Conservation (phyloP, 2,329 filamentous ascomycete genomes). For the Aphanocladium album region DNA sequence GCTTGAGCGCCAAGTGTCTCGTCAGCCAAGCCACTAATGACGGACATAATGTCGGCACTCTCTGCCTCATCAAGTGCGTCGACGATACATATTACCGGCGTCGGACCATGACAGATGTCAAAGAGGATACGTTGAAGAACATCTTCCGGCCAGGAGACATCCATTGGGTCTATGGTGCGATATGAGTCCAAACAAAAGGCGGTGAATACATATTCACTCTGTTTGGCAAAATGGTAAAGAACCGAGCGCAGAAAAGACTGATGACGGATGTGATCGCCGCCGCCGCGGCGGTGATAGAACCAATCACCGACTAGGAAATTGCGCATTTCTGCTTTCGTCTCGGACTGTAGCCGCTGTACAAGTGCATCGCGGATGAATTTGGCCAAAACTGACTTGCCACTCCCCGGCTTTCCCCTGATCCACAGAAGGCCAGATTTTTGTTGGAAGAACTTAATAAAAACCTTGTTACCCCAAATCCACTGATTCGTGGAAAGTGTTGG, state of each 20-base stretch:
- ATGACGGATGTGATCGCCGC: background rate
- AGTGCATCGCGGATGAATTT: conserved; percentile 4
- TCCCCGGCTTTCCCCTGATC: conserved; percentile 12
- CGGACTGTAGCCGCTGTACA: background rate
- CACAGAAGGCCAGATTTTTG: background rate
- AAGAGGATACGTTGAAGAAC: background rate
- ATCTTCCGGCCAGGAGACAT: background rate
- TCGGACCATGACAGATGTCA: background rate
- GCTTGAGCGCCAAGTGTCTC: background rate
- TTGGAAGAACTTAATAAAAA: background rate
- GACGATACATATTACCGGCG: background rate
- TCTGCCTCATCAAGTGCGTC: background rate
- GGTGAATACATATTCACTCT: background rate
- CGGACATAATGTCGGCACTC: background rate
- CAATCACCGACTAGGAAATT: background rate
- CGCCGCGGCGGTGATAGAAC: background rate
- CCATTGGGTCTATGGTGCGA: background rate
- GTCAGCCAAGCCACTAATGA: background rate
- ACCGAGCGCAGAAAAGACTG: background rate
- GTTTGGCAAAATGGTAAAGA: background rate
- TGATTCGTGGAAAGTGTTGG: background rate
- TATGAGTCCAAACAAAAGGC: background rate
- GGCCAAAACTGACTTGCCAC: conserved; percentile 13
- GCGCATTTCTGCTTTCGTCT: too few species aligned
- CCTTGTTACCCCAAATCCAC: background rate